Evolutionary conservation across 495 filamentous ascomycete genomes (phyloP).

Genomic region (Tetracladium marchalianum): DNA sequence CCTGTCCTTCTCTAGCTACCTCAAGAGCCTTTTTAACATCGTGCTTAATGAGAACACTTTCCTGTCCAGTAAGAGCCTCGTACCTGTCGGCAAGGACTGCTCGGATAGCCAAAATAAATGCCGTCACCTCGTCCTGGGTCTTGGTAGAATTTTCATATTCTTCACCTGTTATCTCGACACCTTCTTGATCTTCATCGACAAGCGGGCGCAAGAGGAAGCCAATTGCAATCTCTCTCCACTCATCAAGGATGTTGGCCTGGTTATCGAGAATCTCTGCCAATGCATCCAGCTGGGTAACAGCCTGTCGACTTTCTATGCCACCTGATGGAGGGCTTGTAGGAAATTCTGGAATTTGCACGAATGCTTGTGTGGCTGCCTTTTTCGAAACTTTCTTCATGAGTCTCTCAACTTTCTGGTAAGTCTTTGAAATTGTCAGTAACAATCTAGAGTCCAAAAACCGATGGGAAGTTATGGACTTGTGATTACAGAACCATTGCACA

Average conservation of each 20-base stretch:
- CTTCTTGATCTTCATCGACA: conserved; percentile 66
- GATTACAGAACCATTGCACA: too few relatives aligned
- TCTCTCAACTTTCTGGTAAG: conserved; percentile 18
- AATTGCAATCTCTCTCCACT: conserved; percentile 64
- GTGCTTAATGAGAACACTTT: conserved; percentile 69
- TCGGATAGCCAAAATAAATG: conserved; percentile 68
- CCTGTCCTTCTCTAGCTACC: conserved; percentile 51
- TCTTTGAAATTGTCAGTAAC: not conserved
- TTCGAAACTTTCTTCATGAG: conserved; percentile 39
- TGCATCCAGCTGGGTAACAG: conserved; percentile 46
- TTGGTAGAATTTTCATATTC: conserved; percentile 84
- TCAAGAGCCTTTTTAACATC: conserved; percentile 51
- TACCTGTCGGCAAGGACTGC: conserved; percentile 70
- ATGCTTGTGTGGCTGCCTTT: conserved; percentile 36
- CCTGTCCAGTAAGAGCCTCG: conserved; percentile 61
- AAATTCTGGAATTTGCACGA: conserved; percentile 54
- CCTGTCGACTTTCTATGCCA: conserved; percentile 51
- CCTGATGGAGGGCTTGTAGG: conserved; percentile 36
- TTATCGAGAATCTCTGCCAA: conserved; percentile 49
- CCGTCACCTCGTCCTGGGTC: conserved; percentile 67
- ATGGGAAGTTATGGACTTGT: not conserved
- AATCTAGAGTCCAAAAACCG: too few relatives aligned
- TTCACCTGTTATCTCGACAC: conserved; percentile 66
- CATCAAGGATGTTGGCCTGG: conserved; percentile 56
- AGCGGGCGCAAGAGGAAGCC: conserved; percentile 61